Evolutionary conservation across 345 rosid species (phyloP).

Genomic region (Triadica sebifera): DNA sequence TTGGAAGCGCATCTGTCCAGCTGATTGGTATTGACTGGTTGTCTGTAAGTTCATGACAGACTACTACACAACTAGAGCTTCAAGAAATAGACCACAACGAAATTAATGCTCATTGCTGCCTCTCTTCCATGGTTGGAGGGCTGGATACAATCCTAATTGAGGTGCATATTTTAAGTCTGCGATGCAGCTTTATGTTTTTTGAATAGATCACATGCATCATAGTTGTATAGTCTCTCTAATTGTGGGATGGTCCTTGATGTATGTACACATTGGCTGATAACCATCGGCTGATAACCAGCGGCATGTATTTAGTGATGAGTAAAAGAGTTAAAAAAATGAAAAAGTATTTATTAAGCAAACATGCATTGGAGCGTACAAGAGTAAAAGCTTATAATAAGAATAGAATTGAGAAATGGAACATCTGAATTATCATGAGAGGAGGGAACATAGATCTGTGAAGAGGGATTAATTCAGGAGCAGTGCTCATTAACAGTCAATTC

Average conservation of each 20-base stretch:
- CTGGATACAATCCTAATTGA: neutral
- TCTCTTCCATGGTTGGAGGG: neutral
- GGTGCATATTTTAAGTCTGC: neutral
- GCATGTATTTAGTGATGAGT: neutral
- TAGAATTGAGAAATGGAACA: neutral
- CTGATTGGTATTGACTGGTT: neutral
- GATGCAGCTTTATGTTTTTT: neutral
- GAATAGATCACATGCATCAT: neutral
- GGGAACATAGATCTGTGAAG: neutral
- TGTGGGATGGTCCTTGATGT: neutral
- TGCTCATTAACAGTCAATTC: slow-evolving; percentile 10
- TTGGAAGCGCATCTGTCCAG: neutral
- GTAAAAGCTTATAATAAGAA: neutral
- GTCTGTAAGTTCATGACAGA: neutral
- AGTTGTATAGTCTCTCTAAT: neutral
- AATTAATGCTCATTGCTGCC: neutral
- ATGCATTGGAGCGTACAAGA: neutral
- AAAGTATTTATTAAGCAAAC: neutral
- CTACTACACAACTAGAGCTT: neutral
- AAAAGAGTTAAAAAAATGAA: neutral
- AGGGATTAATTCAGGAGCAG: neutral
- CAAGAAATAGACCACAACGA: neutral
- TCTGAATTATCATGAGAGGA: neutral
- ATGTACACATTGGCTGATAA: neutral
- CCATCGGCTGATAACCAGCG: too few relatives aligned